Percentiles rank a stretch among this genome's conserved stretches.
These are phyloP conservation scores for Kondoa malvinella DNA, from an alignment of 768 basidiomycete species.

Conservation along the genomic window DNA sequence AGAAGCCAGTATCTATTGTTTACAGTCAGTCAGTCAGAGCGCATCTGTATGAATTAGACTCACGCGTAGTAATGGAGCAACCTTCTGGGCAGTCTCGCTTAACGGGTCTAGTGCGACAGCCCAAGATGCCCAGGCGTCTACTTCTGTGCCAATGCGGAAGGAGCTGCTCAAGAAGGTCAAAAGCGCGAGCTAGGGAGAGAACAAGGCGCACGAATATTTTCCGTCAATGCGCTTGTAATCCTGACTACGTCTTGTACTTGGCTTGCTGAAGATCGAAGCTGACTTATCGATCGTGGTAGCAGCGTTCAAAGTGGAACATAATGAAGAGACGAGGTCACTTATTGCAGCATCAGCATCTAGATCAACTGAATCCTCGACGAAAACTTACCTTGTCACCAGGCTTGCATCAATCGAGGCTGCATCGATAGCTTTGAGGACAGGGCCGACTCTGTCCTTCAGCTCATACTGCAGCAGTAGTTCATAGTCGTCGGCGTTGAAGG, in stretches of 20 bases:
- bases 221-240: slow-evolving; percentile 47
- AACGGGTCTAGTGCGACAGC: slow-evolving; percentile 71
- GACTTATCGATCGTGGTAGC: slow-evolving; percentile 6
- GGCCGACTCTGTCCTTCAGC: slow-evolving; percentile 47
- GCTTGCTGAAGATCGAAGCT: slow-evolving; percentile 20
- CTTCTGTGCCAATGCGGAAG: slow-evolving; percentile 51
- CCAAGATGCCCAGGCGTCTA: slow-evolving; percentile 47
- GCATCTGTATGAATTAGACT: slow-evolving; percentile 16
- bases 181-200: background rate
- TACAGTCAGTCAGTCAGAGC: background rate
- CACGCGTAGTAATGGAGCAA: slow-evolving; percentile 63
- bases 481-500: slow-evolving; percentile 58
- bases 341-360: background rate
- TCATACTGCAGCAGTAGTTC: slow-evolving; percentile 56
- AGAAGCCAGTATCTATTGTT: background rate
- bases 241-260: slow-evolving; percentile 52
- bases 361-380: background rate
- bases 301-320: background rate
- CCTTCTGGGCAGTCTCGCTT: slow-evolving; percentile 67
- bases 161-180: slow-evolving; percentile 36
- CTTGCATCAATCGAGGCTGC: slow-evolving; percentile 19
- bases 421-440: slow-evolving; percentile 49
- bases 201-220: slow-evolving; percentile 43
- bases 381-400: background rate
- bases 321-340: slow-evolving; percentile 8